A percentile compares a stretch with the other conserved stretches of the same genome.
These are phyloP conservation scores for Dryas alaskensis DNA, from an alignment of 306 rosid genomes.

Conservation along the genomic window DNA sequence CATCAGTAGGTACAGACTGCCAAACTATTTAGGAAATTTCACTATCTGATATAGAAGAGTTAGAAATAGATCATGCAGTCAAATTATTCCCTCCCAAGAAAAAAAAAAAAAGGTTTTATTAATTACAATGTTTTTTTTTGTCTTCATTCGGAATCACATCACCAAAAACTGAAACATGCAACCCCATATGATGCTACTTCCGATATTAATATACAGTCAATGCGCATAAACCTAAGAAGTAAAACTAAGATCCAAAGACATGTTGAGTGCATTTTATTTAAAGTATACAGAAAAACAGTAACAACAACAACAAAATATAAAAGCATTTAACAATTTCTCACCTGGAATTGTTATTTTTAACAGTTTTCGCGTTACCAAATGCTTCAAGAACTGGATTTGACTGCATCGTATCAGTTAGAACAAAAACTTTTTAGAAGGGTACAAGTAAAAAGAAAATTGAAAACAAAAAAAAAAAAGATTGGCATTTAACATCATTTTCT, in stretches of 20 bases:
- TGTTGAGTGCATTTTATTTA: not conserved
- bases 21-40: slow-evolving; percentile 24
- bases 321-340: slow-evolving; percentile 30
- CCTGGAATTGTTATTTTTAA: slow-evolving; percentile 91
- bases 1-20: slow-evolving; percentile 30
- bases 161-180: not conserved
- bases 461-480: not conserved
- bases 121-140: not conserved
- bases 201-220: not conserved
- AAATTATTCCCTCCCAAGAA: not conserved
- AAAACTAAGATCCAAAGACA: not conserved
- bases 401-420: slow-evolving; percentile 42
- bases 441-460: slow-evolving; percentile 8
- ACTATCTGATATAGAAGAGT: not conserved
- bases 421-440: not conserved
- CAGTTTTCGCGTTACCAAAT: slow-evolving; percentile 92
- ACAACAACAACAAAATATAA: not conserved
- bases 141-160: not conserved
- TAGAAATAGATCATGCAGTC: slow-evolving; percentile 21
- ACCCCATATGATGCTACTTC: too few relatives aligned
- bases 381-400: slow-evolving; percentile 99
- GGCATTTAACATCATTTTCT: not conserved
- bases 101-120: not conserved
- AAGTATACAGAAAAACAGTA: not conserved
- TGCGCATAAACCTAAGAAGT: not conserved